Evolutionary conservation across 2,329 filamentous ascomycete species (phyloP).

Genomic region (Ophiostoma montium): DNA sequence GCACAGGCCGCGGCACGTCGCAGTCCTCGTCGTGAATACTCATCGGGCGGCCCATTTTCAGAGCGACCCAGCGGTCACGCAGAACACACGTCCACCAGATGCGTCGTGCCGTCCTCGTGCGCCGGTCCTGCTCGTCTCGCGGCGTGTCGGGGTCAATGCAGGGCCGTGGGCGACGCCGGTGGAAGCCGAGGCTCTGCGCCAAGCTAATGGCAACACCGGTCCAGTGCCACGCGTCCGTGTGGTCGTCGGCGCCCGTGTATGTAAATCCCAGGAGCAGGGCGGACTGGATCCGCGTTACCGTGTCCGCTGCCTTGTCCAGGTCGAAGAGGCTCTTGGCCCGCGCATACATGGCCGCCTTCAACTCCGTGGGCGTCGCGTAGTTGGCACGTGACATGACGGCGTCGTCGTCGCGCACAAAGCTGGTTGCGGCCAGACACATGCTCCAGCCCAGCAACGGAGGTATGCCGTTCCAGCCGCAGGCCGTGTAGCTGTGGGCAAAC

Average conservation of each 20-base stretch:
- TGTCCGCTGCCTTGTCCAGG: constrained; percentile 23
- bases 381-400: background rate
- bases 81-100: constrained; percentile 8
- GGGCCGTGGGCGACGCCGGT: constrained; percentile 15
- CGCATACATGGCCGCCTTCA: constrained; percentile 24
- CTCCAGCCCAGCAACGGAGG: constrained; percentile 18
- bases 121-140: background rate
- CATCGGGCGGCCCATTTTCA: constrained; percentile 6
- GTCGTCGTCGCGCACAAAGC: constrained; percentile 5
- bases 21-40: constrained; percentile 8
- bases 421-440: constrained; percentile 19
- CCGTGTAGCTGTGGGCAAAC: constrained; percentile 12
- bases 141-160: background rate
- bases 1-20: constrained; percentile 1
- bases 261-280: constrained; percentile 28
- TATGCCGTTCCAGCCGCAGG: background rate
- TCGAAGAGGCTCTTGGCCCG: constrained; percentile 16
- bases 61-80: constrained; percentile 6
- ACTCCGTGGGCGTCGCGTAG: constrained; percentile 19
- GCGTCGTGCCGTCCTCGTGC: background rate
- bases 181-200: constrained; percentile 28
- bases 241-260: constrained; percentile 26
- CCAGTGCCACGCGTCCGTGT: constrained; percentile 31
- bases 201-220: constrained; percentile 28
- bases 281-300: constrained; percentile 27